Base-by-base conservation (phyloP, 2,329 filamentous ascomycete species). In the Cadophora sp. region DNA sequence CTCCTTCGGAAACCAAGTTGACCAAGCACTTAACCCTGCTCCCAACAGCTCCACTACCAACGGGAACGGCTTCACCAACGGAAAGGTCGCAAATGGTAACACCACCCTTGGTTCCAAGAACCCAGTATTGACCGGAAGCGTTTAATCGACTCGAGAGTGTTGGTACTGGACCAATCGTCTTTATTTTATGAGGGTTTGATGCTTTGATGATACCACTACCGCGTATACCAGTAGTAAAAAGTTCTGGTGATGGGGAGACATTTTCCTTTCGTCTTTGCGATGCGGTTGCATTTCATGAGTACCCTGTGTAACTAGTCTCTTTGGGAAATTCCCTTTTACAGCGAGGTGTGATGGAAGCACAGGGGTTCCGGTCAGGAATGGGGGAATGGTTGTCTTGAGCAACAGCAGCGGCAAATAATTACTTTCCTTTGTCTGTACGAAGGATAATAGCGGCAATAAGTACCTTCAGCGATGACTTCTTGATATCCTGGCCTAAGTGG, bases 1-100 rank as follows among this genome's bases (percentile, higher is more conserved):
- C 22, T 68, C 64, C 4, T 76, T 75, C 68, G 70, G 71, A 56
- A 74, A 68, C 61, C 73, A 75, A 59, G 72, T 76, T n/a, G 74
- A 76, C 31, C 69, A 75, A 53, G 74, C 73, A 34, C 75, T 76
- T 59, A 64, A 69, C 64, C 46, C 31, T 5, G 31, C 31, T 34
- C 31, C 43, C 51, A 58, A 40, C 31, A 56, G 34, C n/a, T 58
- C 46, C 31, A 48, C 55, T 19, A 48, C 50, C 19, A 71, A 68
- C 16, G 64, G 56, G 19, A 62, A 65, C 29, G 67, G 62, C 7
- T 64, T 66, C 26, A 55, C 64, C 9, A 63, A 61, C 16, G 60
- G 61, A n/a, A 67, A 63, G 59, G 22, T 40, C 19, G 60, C 31
- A 22, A 55, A 67, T 19, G 50, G 65, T 12, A 58, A 70, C 43